A percentile compares a stretch with the other conserved stretches of the same genome.
phyloP scores from a whole-genome alignment of 2,329 filamentous ascomycete genomes.

The Ilyonectria robusta region DNA sequence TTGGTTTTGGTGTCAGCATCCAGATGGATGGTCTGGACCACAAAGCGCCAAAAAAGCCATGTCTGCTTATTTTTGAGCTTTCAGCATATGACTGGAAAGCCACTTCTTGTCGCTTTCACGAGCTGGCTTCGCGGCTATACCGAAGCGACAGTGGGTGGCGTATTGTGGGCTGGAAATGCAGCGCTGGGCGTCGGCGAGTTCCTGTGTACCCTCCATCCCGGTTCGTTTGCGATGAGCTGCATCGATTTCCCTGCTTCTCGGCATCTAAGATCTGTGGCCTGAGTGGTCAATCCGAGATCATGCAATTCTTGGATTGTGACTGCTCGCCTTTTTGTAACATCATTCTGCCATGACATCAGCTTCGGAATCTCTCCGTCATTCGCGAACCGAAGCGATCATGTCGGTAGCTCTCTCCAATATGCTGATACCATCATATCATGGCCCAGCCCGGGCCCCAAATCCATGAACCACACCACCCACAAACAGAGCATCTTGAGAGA shows the following conservation, averaged over 20 bases:
- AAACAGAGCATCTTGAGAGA: slow-evolving; percentile 1
- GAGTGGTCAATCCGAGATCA: too few species aligned
- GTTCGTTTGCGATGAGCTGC: too few species aligned
- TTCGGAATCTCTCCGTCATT: background rate
- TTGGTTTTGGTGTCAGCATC: slow-evolving; percentile 7
- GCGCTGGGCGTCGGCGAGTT: background rate
- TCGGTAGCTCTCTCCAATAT: background rate
- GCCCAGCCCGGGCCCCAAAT: background rate
- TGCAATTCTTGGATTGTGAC: too few species aligned
- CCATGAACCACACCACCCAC: slow-evolving; percentile 13
- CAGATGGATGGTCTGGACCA: slow-evolving; percentile 9
- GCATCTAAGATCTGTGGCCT: too few species aligned
- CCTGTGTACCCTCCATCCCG: too few species aligned
- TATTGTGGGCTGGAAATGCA: background rate
- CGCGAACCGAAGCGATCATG: background rate
- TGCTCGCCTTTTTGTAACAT: too few species aligned
- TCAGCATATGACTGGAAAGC: slow-evolving; percentile 2
- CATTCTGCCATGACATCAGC: background rate
- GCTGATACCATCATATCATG: slow-evolving; percentile 1
- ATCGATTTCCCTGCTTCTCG: too few species aligned
- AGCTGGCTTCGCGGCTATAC: background rate
- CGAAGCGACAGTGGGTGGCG: background rate
- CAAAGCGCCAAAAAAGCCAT: slow-evolving; percentile 20
- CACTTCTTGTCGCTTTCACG: background rate
- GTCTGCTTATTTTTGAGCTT: background rate